Base-by-base conservation (phyloP, 768 basidiomycete genomes). In the Mycena vitilis region DNA sequence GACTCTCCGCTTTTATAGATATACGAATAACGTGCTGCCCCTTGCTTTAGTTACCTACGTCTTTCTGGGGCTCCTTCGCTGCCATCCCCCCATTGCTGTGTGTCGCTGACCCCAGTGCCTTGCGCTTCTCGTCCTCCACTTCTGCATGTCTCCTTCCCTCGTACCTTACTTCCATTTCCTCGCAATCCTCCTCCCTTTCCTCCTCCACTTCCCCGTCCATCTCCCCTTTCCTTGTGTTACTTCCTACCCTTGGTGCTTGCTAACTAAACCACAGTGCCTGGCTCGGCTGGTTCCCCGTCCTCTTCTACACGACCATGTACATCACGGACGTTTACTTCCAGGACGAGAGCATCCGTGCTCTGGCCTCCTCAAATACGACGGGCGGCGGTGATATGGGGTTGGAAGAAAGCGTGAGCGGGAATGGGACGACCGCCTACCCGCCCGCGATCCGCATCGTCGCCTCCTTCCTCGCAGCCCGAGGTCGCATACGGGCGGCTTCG, bases 201-300 rank as follows among this genome's bases (percentile, higher is more conserved):
- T 53, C 15, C 30, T 42, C 36, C 49, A 1, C 42, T 22, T 42
- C 20, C 38, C 18, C 44, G 9, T 52, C 59, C 47, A 9, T 54
- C 51, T 57, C 54, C n/a, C 40, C n/a, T 22, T 44, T 47, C 45
- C 13, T 22, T 13, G 55, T 5, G 48, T 51, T 11, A 8, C 4
- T 48, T 15, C 30, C 34, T 15, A 3, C 58, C 10, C 16, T n/a
- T 30, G 16, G 53, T 48, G 30, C 47, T 22, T 34, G 72, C 60
- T 49, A n/a, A 36, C 47, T 20, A 18, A 9, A 16, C 45, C 45
- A 13, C 65, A 95, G 94, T 68, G 86, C 90, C n/a, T 96, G 90
- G 90, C 84, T 96, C 70, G 93, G 88, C 18, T 98, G 97, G 97
- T 98, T 97, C 75, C 96, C 96, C 0, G 81, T 95, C 36, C 84